A percentile compares a stretch with the other conserved stretches of the same genome.
These are phyloP conservation scores for Colletotrichum tropicicola DNA, from an alignment of 2,329 filamentous ascomycete genomes.

Conservation along the genomic window DNA sequence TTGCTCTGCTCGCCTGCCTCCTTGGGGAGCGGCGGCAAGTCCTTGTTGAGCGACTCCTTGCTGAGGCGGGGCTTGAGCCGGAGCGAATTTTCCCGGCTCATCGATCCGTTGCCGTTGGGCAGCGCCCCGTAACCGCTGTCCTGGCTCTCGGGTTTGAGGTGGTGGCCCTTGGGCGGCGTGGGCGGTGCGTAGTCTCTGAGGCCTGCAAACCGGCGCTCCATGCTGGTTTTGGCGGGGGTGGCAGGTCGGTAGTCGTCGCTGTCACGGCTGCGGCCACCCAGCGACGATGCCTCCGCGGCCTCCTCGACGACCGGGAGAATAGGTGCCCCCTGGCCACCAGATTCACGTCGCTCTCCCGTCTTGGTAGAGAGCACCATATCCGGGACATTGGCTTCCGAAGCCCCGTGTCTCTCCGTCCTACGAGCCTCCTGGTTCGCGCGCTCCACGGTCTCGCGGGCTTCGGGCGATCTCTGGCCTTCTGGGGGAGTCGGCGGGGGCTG, in stretches of 20 bases:
- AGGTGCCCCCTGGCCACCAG: conserved; percentile 60
- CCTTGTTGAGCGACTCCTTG: conserved; percentile 68
- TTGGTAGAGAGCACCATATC: conserved; percentile 64
- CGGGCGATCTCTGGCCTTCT: conserved; percentile 41
- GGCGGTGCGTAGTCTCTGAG: conserved; percentile 46
- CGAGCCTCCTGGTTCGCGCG: conserved; percentile 49
- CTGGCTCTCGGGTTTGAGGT: conserved; percentile 55
- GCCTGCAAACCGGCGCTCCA: conserved; percentile 35
- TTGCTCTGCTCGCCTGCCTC: conserved; percentile 30
- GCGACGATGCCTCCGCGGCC: conserved; percentile 78
- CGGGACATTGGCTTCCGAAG: conserved; percentile 61
- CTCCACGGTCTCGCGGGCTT: conserved; percentile 50
- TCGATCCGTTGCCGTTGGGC: conserved; percentile 39
- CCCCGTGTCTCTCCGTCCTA: conserved; percentile 42
- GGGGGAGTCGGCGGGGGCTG: conserved; percentile 53
- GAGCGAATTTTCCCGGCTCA: conserved; percentile 39
- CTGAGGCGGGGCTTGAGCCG: conserved; percentile 52
- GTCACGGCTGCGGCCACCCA: conserved; percentile 65
- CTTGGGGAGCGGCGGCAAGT: conserved; percentile 63
- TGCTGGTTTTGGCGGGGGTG: conserved; percentile 52
- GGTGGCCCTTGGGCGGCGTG: conserved; percentile 55
- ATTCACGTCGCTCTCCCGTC: conserved; percentile 58
- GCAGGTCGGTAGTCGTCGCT: conserved; percentile 50
- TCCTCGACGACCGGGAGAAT: conserved; percentile 89
- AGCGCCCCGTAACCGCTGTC: conserved; percentile 55